phyloP scores from a whole-genome alignment of 2,329 filamentous ascomycete genomes.

The Hypoxylon sp. region DNA sequence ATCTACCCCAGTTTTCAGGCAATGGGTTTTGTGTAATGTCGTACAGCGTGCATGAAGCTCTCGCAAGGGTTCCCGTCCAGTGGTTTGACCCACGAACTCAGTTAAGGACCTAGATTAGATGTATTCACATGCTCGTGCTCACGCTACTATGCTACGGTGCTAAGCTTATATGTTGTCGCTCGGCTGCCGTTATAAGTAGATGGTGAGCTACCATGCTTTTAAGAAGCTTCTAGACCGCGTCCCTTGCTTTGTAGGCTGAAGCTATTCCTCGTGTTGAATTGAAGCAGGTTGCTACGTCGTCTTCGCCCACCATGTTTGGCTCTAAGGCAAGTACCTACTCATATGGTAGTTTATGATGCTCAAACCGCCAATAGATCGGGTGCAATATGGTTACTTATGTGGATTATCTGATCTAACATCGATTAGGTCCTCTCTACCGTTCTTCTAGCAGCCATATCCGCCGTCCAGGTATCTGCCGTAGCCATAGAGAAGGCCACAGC shows the following conservation, averaged over 20 bases:
- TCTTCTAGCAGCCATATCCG: slow-evolving; percentile 45
- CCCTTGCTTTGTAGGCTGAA: slow-evolving; percentile 13
- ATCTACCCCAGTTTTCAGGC: neutral
- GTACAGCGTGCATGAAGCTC: slow-evolving; percentile 26
- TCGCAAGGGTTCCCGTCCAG: slow-evolving; percentile 30
- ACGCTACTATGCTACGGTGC: neutral
- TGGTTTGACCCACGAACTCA: slow-evolving; percentile 31
- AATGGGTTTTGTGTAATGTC: slow-evolving; percentile 11
- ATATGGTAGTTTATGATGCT: slow-evolving; percentile 7
- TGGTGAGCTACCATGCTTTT: slow-evolving; percentile 7
- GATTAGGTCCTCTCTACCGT: slow-evolving; percentile 37
- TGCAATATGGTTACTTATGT: neutral
- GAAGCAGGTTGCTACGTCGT: neutral
- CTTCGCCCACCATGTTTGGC: slow-evolving; percentile 43
- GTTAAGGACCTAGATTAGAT: slow-evolving; percentile 31
- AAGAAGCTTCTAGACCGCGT: neutral
- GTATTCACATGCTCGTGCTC: slow-evolving; percentile 28
- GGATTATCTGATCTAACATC: slow-evolving; percentile 11
- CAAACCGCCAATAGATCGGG: neutral
- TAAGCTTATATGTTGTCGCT: slow-evolving; percentile 8
- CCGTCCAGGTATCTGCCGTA: slow-evolving; percentile 43
- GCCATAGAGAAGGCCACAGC: slow-evolving; percentile 40
- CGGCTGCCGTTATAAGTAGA: slow-evolving; percentile 30
- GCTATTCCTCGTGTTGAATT: slow-evolving; percentile 5
- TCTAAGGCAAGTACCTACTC: slow-evolving; percentile 35